These are phyloP conservation scores for Ulvella scutata DNA, from an alignment of 139 green algal genomes.

Conservation along the genomic window DNA sequence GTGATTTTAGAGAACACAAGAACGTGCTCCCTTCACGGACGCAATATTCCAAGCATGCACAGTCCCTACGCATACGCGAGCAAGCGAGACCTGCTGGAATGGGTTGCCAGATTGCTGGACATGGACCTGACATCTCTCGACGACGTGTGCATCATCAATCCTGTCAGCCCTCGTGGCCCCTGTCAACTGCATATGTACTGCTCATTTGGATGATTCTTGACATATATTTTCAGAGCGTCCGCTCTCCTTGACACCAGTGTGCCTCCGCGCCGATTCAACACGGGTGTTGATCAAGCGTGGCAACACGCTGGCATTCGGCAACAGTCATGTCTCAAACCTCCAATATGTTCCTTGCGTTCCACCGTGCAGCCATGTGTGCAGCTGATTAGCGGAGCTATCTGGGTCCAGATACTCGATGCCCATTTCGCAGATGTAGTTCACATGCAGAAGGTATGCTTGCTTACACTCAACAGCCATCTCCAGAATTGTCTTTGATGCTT, in stretches of 20 bases:
- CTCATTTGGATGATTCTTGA: too few species aligned
- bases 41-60: neutral
- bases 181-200: too few species aligned
- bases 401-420: conserved; percentile 32
- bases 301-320: too few species aligned
- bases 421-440: conserved; percentile 11
- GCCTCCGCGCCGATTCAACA: too few species aligned
- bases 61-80: conserved; percentile 17
- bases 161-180: too few species aligned
- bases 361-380: too few species aligned
- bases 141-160: conserved; percentile 54
- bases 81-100: conserved; percentile 61
- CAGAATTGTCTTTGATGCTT: neutral
- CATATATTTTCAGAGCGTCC: too few species aligned
- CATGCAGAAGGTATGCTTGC: conserved; percentile 12
- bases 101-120: conserved; percentile 68
- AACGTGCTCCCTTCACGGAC: neutral
- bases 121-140: conserved; percentile 75
- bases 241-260: too few species aligned
- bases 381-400: conserved; percentile 19
- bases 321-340: too few species aligned
- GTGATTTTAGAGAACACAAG: too few species aligned
- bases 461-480: neutral
- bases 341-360: too few species aligned
- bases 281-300: too few species aligned